phyloP scores from a whole-genome alignment of 176 grass and related monocot genomes.

The Aegilops tauschii region DNA sequence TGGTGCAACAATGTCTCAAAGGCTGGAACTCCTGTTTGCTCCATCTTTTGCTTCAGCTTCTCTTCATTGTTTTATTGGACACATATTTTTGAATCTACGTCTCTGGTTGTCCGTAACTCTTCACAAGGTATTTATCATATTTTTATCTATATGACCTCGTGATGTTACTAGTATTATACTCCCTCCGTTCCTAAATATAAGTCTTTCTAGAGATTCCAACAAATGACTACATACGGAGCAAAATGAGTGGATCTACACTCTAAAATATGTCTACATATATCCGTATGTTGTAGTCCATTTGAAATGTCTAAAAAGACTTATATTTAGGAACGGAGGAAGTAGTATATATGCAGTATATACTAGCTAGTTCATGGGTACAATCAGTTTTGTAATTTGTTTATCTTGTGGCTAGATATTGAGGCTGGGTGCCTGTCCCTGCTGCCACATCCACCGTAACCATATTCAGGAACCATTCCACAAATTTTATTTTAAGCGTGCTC shows the following conservation, averaged over 20 bases:
- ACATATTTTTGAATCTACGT: background rate
- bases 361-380: background rate
- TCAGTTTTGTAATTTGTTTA: background rate
- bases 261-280: too few relatives aligned
- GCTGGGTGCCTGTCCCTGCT: background rate
- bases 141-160: background rate
- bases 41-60: constrained; percentile 30
- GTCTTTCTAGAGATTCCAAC: too few relatives aligned
- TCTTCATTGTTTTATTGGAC: constrained; percentile 31
- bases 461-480: constrained; percentile 13
- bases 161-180: background rate
- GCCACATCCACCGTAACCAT: background rate
- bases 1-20: constrained; percentile 18
- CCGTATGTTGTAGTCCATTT: too few relatives aligned
- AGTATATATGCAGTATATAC: background rate
- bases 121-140: background rate
- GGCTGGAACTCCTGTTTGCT: background rate
- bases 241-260: too few relatives aligned
- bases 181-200: too few relatives aligned
- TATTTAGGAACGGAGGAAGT: too few relatives aligned
- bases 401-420: constrained; percentile 10
- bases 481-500: background rate
- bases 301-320: too few relatives aligned
- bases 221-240: too few relatives aligned
- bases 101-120: constrained; percentile 4